phyloP scores from a whole-genome alignment of 768 basidiomycete species.

The Boletus rubescentipes region DNA sequence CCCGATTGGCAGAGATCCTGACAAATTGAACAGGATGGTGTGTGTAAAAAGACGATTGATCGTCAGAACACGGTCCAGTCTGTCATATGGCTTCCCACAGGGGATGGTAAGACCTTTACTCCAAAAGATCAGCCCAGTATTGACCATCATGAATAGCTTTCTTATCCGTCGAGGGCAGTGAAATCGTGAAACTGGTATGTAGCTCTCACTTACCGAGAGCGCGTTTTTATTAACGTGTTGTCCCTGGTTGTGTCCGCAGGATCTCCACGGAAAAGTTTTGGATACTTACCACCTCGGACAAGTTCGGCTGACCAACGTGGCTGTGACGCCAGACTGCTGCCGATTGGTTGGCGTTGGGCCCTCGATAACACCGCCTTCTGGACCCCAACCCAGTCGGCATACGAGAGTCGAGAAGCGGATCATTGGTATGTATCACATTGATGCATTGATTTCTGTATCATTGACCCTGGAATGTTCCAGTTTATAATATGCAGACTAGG shows the following conservation, averaged over 20 bases:
- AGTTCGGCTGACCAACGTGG: constrained; percentile 48
- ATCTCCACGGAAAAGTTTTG: constrained; percentile 45
- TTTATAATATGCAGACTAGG: constrained; percentile 47
- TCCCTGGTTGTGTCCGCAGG: constrained; percentile 28
- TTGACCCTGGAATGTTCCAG: constrained; percentile 27
- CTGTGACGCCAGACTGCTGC: constrained; percentile 45
- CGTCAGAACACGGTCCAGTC: constrained; percentile 46
- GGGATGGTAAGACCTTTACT: constrained; percentile 38
- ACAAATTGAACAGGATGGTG: constrained; percentile 41
- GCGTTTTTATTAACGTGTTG: constrained; percentile 16
- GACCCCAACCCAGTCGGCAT: constrained; percentile 46
- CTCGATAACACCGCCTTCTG: constrained; percentile 40
- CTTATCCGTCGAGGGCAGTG: constrained; percentile 49
- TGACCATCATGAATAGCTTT: constrained; percentile 38
- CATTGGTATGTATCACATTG: constrained; percentile 38
- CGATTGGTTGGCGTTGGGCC: constrained; percentile 52
- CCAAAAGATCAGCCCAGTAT: constrained; percentile 5
- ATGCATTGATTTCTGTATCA: neutral
- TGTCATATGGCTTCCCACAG: constrained; percentile 51
- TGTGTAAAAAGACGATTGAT: constrained; percentile 51
- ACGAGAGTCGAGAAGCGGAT: constrained; percentile 55
- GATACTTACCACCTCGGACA: constrained; percentile 44
- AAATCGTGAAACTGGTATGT: constrained; percentile 45
- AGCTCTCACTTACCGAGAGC: constrained; percentile 1
- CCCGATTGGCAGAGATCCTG: constrained; percentile 1